Percentiles rank a stretch among this genome's conserved stretches.
Conservation (phyloP, 2,329 filamentous ascomycete species). For the Penicillium sp. region DNA sequence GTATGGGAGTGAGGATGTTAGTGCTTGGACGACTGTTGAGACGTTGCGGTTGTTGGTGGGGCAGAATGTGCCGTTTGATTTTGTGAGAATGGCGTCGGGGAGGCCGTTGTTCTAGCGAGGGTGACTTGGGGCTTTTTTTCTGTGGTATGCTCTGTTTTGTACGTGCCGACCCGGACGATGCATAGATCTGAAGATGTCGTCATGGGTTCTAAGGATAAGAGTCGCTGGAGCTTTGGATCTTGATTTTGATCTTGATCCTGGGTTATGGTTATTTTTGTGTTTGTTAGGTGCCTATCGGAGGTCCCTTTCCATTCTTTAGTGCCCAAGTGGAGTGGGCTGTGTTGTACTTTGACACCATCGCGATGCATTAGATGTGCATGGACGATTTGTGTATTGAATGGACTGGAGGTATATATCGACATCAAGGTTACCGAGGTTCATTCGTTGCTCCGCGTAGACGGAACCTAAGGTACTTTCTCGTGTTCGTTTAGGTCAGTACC, state of each 20-base stretch:
- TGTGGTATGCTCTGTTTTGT: too few relatives aligned
- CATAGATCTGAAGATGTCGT: slow-evolving; percentile 13
- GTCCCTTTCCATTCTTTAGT: too few relatives aligned
- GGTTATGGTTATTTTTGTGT: background rate
- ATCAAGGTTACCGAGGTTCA: too few relatives aligned
- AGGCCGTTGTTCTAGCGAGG: slow-evolving; percentile 50
- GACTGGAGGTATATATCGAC: too few relatives aligned
- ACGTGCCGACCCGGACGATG: slow-evolving; percentile 1
- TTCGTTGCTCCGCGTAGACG: too few relatives aligned
- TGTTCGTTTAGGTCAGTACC: too few relatives aligned
- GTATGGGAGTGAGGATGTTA: slow-evolving; percentile 77
- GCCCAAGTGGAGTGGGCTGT: too few relatives aligned
- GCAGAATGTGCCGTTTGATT: slow-evolving; percentile 85
- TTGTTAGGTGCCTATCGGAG: too few relatives aligned
- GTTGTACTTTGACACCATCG: too few relatives aligned
- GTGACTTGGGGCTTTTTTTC: background rate
- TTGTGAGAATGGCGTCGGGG: slow-evolving; percentile 72
- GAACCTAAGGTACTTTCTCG: too few relatives aligned
- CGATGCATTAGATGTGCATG: too few relatives aligned
- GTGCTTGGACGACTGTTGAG: slow-evolving; percentile 82
- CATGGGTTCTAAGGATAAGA: background rate
- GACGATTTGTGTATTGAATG: too few relatives aligned
- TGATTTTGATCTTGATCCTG: background rate
- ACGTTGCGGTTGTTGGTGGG: slow-evolving; percentile 76
- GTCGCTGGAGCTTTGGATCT: slow-evolving; percentile 3